A percentile compares a stretch with the other conserved stretches of the same genome.
Evolutionary conservation across 2,329 filamentous ascomycete species (phyloP).

Genomic region (Zopfia rhizophila): DNA sequence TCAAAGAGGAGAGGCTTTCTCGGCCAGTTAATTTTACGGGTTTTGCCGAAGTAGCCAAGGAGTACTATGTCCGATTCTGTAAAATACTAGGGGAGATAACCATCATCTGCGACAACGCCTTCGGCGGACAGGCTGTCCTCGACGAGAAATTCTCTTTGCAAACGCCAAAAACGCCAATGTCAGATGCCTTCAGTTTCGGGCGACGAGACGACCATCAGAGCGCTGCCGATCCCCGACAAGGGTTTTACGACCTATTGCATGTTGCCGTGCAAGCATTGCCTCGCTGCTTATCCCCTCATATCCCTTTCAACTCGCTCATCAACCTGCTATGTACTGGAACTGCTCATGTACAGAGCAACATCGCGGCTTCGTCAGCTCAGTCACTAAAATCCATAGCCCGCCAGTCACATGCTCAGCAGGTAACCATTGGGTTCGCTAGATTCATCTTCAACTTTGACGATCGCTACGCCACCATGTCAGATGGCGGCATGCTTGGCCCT

Average conservation of each 20-base stretch:
- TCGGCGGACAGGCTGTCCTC: slow-evolving; percentile 92
- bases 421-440: slow-evolving; percentile 93
- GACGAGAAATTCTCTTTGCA: slow-evolving; percentile 93
- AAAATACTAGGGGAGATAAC: slow-evolving; percentile 96
- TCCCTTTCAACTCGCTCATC: slow-evolving; percentile 92
- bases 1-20: slow-evolving; percentile 73
- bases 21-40: slow-evolving; percentile 67
- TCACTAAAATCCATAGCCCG: slow-evolving; percentile 95
- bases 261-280: slow-evolving; percentile 95
- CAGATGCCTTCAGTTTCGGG: slow-evolving; percentile 91
- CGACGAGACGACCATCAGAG: slow-evolving; percentile 81
- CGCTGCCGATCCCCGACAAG: slow-evolving; percentile 84
- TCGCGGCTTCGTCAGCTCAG: slow-evolving; percentile 89
- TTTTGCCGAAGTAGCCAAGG: slow-evolving; percentile 79
- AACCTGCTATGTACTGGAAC: slow-evolving; percentile 96
- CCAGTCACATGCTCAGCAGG: slow-evolving; percentile 92
- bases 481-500: slow-evolving; percentile 93
- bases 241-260: slow-evolving; percentile 94
- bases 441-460: slow-evolving; percentile 99
- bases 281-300: slow-evolving; percentile 89
- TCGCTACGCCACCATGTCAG: slow-evolving; percentile 96
- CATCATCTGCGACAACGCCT: slow-evolving; percentile 94
- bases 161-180: slow-evolving; percentile 92
- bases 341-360: slow-evolving; percentile 91
- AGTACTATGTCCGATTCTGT: slow-evolving; percentile 91